Evolutionary conservation across 164 flowering plant genomes (phyloP), one percentile per base, ranked within the genome.

Genomic region (Sextonia rubra): DNA sequence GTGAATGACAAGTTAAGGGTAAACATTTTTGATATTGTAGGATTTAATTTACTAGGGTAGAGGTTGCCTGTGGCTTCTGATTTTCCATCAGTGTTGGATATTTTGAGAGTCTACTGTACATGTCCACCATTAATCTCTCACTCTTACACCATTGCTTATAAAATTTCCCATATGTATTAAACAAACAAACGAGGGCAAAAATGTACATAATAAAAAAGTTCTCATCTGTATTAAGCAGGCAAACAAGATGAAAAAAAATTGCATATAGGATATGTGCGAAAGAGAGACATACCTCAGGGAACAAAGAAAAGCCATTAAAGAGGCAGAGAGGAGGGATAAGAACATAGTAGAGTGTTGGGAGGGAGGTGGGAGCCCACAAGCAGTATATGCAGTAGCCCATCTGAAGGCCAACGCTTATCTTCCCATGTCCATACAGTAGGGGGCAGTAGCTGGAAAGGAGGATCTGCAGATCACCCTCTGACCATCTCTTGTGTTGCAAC

Each of bases 401-500:
- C 71, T 78, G 83, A 22, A 76, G 85, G 27, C 65, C 73, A 5
- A 78, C 25, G 23, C 62, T 64, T 25, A 82, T 76, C 73, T 26
- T 74, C 18, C 79, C 74, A 47, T 58, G 30, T 48, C 84, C 84
- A 52, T 52, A 79, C 4, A 17, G 2, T 52, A 77, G 74, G 66
- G 83, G 84, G 30, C 76, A 69, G 48, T 79, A 74, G 25, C 56
- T 69, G 20, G 83, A 81, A 12, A 79, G 60, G 25, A 76, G 47
- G 24, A 81, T 76, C 71, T 78, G 82, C 27, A 81, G 74, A 24
- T 67, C 27, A 14, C 84, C 84, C 70, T 79, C 80, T 24, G 74
- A 69, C 84, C 81, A 81, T 74, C 84, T 76, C 74, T 79, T 76
- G 49, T 64, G 63, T 68, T 81, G 81, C n/a, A 81, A 69, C 6